Evolutionary conservation across 2,329 filamentous ascomycete genomes (phyloP).

Genomic region (Penicillium sp.): DNA sequence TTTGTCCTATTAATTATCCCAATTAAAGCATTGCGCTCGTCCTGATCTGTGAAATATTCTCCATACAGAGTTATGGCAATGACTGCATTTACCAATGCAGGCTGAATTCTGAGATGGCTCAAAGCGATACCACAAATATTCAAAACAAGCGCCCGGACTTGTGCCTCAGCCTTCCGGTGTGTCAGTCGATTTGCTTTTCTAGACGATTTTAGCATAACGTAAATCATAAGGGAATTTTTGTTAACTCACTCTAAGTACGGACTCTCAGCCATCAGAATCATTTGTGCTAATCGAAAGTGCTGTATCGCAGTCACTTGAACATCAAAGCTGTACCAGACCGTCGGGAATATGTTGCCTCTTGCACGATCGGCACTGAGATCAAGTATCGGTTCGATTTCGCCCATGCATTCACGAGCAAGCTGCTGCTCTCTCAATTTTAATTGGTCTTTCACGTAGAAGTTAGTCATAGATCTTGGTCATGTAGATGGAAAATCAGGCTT

Average conservation of each 20-base stretch:
- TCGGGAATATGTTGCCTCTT: constrained; percentile 27
- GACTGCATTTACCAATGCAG: constrained; percentile 27
- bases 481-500: neutral
- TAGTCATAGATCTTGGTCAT: neutral
- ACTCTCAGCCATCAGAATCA: constrained; percentile 27
- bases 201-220: neutral
- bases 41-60: constrained; percentile 23
- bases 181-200: constrained; percentile 15
- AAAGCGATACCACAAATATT: constrained; percentile 26
- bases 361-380: constrained; percentile 17
- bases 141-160: constrained; percentile 24
- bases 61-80: constrained; percentile 24
- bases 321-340: constrained; percentile 26
- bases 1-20: constrained; percentile 22
- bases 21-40: constrained; percentile 21
- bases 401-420: constrained; percentile 7
- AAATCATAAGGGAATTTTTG: neutral
- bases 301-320: constrained; percentile 27
- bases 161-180: constrained; percentile 23
- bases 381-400: constrained; percentile 19
- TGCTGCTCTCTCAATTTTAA: constrained; percentile 12
- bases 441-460: neutral
- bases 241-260: constrained; percentile 19
- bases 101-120: constrained; percentile 14
- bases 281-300: constrained; percentile 25